These are phyloP conservation scores for Taiozyma sp. DNA, from an alignment of 1,139 yeast genomes.

Conservation along the genomic window DNA sequence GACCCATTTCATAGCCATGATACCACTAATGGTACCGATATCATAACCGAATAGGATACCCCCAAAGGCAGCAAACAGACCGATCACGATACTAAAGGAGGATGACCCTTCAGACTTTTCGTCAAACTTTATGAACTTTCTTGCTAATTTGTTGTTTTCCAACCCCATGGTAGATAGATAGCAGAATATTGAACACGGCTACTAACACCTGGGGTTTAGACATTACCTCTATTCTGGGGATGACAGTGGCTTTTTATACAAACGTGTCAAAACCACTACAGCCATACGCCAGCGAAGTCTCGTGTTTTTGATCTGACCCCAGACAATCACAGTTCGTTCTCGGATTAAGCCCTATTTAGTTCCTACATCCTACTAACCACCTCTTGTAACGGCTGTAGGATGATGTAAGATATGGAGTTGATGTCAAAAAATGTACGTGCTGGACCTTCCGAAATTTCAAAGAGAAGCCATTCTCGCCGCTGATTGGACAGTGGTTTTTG, in stretches of 20 bases:
- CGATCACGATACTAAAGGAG: slow-evolving; percentile 24
- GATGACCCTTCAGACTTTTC: slow-evolving; percentile 25
- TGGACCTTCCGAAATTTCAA: background rate
- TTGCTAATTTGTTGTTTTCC: background rate
- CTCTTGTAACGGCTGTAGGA: background rate
- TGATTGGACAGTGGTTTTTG: background rate
- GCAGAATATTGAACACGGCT: no score
- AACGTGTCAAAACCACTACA: background rate
- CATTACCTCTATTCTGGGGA: background rate
- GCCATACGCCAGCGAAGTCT: no score
- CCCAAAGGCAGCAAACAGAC: slow-evolving; percentile 43
- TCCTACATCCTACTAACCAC: background rate
- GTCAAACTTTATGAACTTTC: slow-evolving; percentile 22
- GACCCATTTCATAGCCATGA: slow-evolving; percentile 48
- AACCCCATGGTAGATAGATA: background rate
- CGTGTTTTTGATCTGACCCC: background rate
- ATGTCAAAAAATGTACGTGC: background rate
- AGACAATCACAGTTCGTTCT: background rate
- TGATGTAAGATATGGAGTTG: background rate
- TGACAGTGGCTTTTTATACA: background rate
- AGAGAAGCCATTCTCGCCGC: background rate
- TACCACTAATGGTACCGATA: slow-evolving; percentile 54
- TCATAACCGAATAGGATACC: slow-evolving; percentile 56
- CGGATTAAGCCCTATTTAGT: background rate
- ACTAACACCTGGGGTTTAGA: no score